Conservation (phyloP, 345 rosid species). For the Corchorus capsularis region DNA sequence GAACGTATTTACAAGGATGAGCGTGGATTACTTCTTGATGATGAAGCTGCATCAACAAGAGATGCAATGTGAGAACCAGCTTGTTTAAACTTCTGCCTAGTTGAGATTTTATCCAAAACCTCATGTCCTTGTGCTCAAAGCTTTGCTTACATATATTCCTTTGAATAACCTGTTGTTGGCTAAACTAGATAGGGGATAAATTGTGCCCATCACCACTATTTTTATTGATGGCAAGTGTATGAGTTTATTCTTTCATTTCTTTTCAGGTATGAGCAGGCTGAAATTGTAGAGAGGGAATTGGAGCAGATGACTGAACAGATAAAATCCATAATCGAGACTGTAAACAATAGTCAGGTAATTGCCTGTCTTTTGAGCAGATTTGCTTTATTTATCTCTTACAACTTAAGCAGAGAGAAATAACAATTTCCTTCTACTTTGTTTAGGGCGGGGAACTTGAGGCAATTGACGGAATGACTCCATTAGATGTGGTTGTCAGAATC, state of each 20-base stretch:
- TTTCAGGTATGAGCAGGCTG: constrained; percentile 91
- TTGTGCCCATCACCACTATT: not conserved
- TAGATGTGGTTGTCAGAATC: constrained; percentile 86
- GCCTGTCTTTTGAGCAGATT: not conserved
- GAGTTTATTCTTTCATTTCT: constrained; percentile 20
- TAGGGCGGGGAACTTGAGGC: constrained; percentile 91
- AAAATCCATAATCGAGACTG: constrained; percentile 76
- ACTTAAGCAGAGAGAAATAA: constrained; percentile 5
- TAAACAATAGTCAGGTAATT: constrained; percentile 79
- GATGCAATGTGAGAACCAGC: constrained; percentile 86
- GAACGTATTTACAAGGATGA: constrained; percentile 91
- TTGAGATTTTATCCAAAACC: not conserved
- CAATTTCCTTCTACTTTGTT: constrained; percentile 23
- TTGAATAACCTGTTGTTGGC: constrained; percentile 8
- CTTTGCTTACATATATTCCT: not conserved
- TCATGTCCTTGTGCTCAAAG: not conserved
- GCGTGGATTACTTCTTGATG: constrained; percentile 72
- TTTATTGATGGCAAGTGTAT: not conserved
- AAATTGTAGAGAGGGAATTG: constrained; percentile 83
- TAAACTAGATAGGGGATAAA: not conserved
- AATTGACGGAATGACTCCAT: constrained; percentile 78
- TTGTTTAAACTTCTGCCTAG: not conserved
- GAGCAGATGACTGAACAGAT: constrained; percentile 95
- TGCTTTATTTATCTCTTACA: constrained; percentile 2
- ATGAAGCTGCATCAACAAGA: constrained; percentile 94